Percentiles rank a stretch among this genome's conserved stretches.
These are phyloP conservation scores for Zostera marina DNA, from an alignment of 116 monocot species.

Conservation along the genomic window DNA sequence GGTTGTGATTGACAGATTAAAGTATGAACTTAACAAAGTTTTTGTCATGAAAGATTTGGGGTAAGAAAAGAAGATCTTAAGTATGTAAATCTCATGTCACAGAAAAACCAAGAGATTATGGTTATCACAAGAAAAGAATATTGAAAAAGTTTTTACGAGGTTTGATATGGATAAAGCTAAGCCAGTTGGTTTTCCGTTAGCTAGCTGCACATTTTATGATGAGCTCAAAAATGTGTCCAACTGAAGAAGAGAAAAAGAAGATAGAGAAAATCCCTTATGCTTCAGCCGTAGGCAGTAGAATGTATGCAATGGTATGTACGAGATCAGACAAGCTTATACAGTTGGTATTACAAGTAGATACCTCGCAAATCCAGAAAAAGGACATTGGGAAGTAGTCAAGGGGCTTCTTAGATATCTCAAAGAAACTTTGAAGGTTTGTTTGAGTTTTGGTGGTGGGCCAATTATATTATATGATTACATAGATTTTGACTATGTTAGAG, in stretches of 20 bases:
- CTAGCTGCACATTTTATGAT: not conserved
- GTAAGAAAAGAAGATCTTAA: conserved; percentile 2
- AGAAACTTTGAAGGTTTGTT: not conserved
- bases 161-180: conserved; percentile 13
- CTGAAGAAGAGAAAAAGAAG: not conserved
- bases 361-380: conserved; percentile 4
- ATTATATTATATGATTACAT: conserved; percentile 1
- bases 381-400: conserved; percentile 15
- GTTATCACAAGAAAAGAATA: conserved; percentile 12
- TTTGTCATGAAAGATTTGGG: conserved; percentile 19
- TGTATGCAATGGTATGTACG: conserved; percentile 16
- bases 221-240: not conserved
- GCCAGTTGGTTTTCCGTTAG: not conserved
- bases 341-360: conserved; percentile 8
- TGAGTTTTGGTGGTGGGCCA: conserved; percentile 3
- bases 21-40: conserved; percentile 1
- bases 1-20: conserved; percentile 1
- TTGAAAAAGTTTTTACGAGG: conserved; percentile 10
- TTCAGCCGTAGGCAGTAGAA: conserved; percentile 1
- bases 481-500: conserved; percentile 6
- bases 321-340: conserved; percentile 3
- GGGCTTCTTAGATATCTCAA: conserved; percentile 11
- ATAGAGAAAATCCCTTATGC: conserved; percentile 13
- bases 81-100: conserved; percentile 4
- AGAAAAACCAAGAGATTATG: conserved; percentile 5